Percentiles rank a stretch among this genome's conserved stretches.
Conservation (phyloP, 2,329 filamentous ascomycete species). For the Neonectria sp. region DNA sequence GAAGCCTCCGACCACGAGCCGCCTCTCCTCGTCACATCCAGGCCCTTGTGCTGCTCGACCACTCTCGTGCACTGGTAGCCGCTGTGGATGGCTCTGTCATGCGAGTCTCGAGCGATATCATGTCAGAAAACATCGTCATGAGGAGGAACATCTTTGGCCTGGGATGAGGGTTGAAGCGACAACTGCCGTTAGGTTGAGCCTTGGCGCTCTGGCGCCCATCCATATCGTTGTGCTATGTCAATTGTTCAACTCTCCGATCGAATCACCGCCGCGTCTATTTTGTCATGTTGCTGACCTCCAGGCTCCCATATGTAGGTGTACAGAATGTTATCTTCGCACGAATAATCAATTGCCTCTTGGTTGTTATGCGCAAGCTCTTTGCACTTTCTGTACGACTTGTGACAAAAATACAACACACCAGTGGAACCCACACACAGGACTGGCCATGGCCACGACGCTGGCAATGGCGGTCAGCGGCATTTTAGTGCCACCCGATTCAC, state of each 20-base stretch:
- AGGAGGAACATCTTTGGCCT: conserved; percentile 17
- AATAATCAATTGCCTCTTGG: conserved; percentile 3
- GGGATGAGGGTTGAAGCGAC: conserved; percentile 17
- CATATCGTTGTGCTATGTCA: not conserved
- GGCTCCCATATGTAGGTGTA: conserved; percentile 15
- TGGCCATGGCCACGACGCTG: not conserved
- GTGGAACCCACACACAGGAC: not conserved
- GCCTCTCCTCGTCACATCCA: conserved; percentile 15
- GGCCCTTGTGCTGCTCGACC: conserved; percentile 21
- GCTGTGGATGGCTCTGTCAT: conserved; percentile 34
- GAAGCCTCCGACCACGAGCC: conserved; percentile 20
- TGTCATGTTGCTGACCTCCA: conserved; percentile 8
- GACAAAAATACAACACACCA: not conserved
- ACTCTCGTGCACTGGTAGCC: conserved; percentile 38
- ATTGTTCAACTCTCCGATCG: not conserved
- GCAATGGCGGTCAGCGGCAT: not conserved
- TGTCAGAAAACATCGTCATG: conserved; percentile 25
- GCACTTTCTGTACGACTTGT: not conserved
- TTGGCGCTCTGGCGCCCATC: not conserved
- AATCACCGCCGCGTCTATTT: not conserved
- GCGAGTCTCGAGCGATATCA: conserved; percentile 35
- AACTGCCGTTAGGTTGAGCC: conserved; percentile 1
- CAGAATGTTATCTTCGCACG: not conserved
- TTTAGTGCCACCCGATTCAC: not conserved
- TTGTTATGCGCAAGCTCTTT: not conserved